A percentile compares a stretch with the other conserved stretches of the same genome.
These are phyloP conservation scores for Silene vulgaris DNA, from an alignment of 179 eudicot genomes.

Conservation along the genomic window DNA sequence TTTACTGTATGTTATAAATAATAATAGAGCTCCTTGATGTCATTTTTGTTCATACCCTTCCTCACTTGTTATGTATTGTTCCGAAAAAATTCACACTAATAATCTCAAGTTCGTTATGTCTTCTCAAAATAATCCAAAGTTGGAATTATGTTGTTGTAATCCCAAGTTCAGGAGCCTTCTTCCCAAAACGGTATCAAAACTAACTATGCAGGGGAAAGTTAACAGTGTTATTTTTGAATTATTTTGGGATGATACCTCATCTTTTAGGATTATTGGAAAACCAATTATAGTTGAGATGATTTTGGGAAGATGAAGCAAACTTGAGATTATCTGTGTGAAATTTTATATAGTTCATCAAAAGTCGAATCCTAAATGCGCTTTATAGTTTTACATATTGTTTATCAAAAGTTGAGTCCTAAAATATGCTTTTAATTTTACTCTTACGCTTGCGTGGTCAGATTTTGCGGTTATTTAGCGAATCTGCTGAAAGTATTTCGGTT, in stretches of 20 bases:
- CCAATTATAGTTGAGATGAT: too few species aligned
- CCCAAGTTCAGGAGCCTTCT: neutral
- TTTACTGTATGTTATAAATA: neutral
- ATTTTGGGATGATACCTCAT: neutral
- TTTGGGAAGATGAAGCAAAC: neutral
- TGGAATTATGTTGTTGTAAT: neutral
- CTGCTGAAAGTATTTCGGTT: conserved; percentile 69
- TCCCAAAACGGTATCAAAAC: neutral
- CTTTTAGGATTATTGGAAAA: neutral
- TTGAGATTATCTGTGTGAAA: neutral
- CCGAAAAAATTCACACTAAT: neutral
- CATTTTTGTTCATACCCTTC: neutral
- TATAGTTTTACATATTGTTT: neutral
- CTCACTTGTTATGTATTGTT: neutral
- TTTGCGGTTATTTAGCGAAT: conserved; percentile 93
- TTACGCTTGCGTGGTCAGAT: conserved; percentile 49
- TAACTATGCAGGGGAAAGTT: neutral
- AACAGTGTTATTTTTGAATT: neutral
- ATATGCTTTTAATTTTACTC: conserved; percentile 11
- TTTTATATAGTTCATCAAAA: conserved; percentile 8
- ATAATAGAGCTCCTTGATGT: neutral
- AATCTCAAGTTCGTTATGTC: neutral
- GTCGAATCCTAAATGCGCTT: neutral
- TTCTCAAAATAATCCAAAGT: neutral
- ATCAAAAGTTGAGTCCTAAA: neutral